Percentiles rank a stretch among this genome's conserved stretches.
Evolutionary conservation across 805 yeast genomes (phyloP).

Genomic region (Monosporozyma aerobia): DNA sequence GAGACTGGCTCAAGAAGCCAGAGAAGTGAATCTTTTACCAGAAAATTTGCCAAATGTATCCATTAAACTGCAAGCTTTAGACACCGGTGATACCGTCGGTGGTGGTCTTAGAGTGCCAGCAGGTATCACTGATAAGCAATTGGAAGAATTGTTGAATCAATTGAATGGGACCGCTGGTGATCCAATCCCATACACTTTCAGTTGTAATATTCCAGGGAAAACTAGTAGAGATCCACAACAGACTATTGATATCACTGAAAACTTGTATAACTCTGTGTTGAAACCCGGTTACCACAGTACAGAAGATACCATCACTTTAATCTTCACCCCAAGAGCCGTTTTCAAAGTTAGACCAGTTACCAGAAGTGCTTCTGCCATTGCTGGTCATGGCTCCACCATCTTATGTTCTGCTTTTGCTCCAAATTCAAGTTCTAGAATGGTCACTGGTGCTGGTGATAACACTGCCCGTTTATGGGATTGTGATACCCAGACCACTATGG

Average conservation of each 20-base stretch:
- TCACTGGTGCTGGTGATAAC: constrained; percentile 92
- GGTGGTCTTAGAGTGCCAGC: constrained; percentile 90
- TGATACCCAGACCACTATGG: constrained; percentile 83
- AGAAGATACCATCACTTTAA: constrained; percentile 84
- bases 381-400: constrained; percentile 93
- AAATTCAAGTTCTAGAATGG: constrained; percentile 71
- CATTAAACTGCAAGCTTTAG: constrained; percentile 85
- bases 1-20: constrained; percentile 71
- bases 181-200: constrained; percentile 83
- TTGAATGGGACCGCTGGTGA: constrained; percentile 63
- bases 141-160: constrained; percentile 80
- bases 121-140: constrained; percentile 69
- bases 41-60: constrained; percentile 77
- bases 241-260: constrained; percentile 64
- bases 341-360: constrained; percentile 90
- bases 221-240: constrained; percentile 31
- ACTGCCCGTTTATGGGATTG: constrained; percentile 97
- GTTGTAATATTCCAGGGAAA: constrained; percentile 44
- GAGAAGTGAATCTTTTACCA: constrained; percentile 67
- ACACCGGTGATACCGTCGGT: constrained; percentile 79
- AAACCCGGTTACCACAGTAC: constrained; percentile 83
- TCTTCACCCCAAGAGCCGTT: constrained; percentile 90
- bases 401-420: constrained; percentile 93
- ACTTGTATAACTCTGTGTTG: constrained; percentile 69
- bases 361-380: constrained; percentile 80